Evolutionary conservation across 805 yeast species (phyloP).

Genomic region (Saccharomycopsis vini): DNA sequence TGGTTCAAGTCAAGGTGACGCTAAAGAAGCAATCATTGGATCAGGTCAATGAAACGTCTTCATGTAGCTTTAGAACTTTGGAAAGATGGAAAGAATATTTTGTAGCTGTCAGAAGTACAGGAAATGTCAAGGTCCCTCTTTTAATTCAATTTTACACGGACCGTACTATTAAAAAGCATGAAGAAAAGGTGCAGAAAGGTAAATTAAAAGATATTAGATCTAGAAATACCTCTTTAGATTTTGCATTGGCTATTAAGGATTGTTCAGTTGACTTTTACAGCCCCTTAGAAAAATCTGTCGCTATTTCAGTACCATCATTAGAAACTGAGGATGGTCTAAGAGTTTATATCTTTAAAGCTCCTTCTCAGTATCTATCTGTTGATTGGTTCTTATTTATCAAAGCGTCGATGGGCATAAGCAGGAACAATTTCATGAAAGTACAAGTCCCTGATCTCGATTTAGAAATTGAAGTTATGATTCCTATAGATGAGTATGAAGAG

Average conservation of each 20-base stretch:
- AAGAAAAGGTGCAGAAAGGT: constrained; percentile 18
- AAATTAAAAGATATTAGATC: constrained; percentile 5
- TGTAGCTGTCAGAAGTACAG: constrained; percentile 62
- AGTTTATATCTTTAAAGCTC: constrained; percentile 49
- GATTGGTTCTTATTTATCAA: constrained; percentile 57
- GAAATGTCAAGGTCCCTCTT: constrained; percentile 41
- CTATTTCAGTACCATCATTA: constrained; percentile 31
- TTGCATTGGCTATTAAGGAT: constrained; percentile 22
- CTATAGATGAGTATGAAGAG: constrained; percentile 25
- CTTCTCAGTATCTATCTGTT: constrained; percentile 43
- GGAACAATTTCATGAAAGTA: constrained; percentile 14
- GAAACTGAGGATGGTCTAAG: constrained; percentile 17
- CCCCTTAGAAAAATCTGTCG: constrained; percentile 60
- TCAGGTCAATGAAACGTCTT: constrained; percentile 40
- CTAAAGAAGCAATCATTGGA: constrained; percentile 25
- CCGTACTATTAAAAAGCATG: constrained; percentile 18
- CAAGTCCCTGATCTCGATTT: constrained; percentile 27
- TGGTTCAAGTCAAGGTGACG: constrained; percentile 38
- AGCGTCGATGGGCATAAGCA: constrained; percentile 36
- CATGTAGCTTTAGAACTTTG: constrained; percentile 43
- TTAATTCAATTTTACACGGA: constrained; percentile 47
- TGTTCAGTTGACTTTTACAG: constrained; percentile 49
- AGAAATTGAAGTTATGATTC: constrained; percentile 38
- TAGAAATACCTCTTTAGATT: constrained; percentile 24
- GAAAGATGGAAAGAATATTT: constrained; percentile 78